A percentile compares a stretch with the other conserved stretches of the same genome.
phyloP scores from a whole-genome alignment of 768 basidiomycete genomes.

The Xerocomellus intermedius region DNA sequence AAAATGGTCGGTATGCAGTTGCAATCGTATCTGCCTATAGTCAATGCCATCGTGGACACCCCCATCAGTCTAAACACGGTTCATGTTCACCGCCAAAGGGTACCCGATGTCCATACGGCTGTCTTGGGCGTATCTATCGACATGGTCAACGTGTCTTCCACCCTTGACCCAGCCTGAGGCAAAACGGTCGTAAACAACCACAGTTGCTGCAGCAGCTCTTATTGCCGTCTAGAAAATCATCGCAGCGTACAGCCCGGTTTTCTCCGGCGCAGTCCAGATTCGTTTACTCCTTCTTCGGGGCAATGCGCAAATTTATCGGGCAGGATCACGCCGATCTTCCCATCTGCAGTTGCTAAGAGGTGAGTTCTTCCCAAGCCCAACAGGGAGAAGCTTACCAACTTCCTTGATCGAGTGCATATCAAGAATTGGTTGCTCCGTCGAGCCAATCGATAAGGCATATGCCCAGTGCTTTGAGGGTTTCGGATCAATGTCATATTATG shows the following conservation, averaged over 20 bases:
- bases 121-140: background rate
- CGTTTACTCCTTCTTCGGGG: background rate
- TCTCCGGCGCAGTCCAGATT: background rate
- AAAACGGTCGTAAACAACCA: background rate
- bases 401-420: conserved; percentile 1
- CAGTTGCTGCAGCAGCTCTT: background rate
- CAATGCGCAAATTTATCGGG: conserved; percentile 3
- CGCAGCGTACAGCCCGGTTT: conserved; percentile 9
- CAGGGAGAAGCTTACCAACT: background rate
- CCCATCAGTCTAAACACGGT: background rate
- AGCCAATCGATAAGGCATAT: background rate
- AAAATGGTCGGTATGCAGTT: background rate
- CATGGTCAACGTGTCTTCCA: conserved; percentile 35
- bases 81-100: background rate
- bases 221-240: background rate
- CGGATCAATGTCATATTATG: background rate
- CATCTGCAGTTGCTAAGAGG: background rate
- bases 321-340: background rate
- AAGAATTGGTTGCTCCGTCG: background rate
- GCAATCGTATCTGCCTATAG: background rate
- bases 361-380: background rate
- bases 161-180: conserved; percentile 24
- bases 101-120: background rate
- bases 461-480: background rate
- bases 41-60: background rate